phyloP scores from a whole-genome alignment of 306 rosid genomes.

The Cucurbita ficifolia region DNA sequence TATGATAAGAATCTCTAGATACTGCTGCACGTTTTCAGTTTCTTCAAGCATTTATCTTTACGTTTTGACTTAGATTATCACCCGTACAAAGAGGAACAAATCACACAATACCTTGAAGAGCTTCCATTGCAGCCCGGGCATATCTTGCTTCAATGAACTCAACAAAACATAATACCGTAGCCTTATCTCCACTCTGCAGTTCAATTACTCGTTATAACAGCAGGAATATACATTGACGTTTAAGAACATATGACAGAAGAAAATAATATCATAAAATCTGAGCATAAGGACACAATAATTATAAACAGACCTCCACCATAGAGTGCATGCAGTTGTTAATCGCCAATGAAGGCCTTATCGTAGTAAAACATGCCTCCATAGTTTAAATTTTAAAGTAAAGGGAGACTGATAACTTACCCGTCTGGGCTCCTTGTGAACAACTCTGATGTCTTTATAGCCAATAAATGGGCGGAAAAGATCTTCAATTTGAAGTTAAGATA shows the following conservation, averaged over 20 bases:
- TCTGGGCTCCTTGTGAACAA: constrained; percentile 80
- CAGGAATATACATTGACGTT: constrained; percentile 2
- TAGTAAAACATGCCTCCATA: not conserved
- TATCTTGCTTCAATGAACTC: constrained; percentile 44
- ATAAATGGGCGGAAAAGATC: constrained; percentile 77
- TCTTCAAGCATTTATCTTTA: not conserved
- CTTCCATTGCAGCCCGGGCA: constrained; percentile 61
- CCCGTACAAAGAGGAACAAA: not conserved
- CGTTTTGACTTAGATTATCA: not conserved
- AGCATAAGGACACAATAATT: not conserved
- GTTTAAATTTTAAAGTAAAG: not conserved
- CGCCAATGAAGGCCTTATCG: not conserved
- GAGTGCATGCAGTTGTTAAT: not conserved
- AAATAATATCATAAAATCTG: not conserved
- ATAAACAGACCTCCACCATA: not conserved
- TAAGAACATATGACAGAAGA: not conserved
- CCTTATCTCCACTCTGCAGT: constrained; percentile 67
- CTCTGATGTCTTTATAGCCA: constrained; percentile 54
- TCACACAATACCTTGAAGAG: constrained; percentile 37
- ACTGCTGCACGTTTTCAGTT: not conserved
- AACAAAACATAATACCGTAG: constrained; percentile 59
- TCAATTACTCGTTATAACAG: constrained; percentile 9
- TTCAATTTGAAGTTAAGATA: constrained; percentile 35
- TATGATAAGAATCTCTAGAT: not conserved
- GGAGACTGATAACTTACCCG: constrained; percentile 36